A percentile compares a stretch with the other conserved stretches of the same genome.
These are phyloP conservation scores for Teunomyces gatunensis DNA, from an alignment of 805 yeast genomes.

Conservation along the genomic window DNA sequence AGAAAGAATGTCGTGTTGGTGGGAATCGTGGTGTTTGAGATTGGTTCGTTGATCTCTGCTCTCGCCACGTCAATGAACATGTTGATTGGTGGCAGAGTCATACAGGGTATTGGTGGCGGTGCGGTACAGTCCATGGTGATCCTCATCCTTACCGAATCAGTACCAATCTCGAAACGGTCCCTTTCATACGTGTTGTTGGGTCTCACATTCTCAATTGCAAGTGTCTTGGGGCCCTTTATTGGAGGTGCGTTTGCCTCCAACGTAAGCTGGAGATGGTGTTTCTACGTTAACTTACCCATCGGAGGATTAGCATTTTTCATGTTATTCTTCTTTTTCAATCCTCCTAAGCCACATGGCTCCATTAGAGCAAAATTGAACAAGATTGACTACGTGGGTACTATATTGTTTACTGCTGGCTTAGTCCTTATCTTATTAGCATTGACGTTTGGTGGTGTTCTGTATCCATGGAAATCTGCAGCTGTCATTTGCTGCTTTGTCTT, in stretches of 20 bases:
- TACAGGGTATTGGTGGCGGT: conserved; percentile 72
- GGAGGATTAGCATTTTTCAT: conserved; percentile 50
- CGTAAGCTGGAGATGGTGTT: conserved; percentile 76
- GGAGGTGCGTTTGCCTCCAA: conserved; percentile 64
- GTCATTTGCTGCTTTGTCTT: conserved; percentile 48
- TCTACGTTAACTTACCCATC: conserved; percentile 65
- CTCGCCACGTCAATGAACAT: conserved; percentile 52
- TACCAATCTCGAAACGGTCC: conserved; percentile 42
- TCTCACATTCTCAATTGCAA: conserved; percentile 46
- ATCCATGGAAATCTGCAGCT: conserved; percentile 55
- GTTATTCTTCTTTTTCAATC: conserved; percentile 42
- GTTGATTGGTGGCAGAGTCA: conserved; percentile 68
- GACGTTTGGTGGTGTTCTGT: conserved; percentile 53
- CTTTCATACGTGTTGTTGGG: conserved; percentile 38
- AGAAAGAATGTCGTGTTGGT: conserved; percentile 48
- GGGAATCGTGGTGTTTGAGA: conserved; percentile 53
- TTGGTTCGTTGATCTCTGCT: conserved; percentile 63
- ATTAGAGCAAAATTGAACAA: conserved; percentile 34
- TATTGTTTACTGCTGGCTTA: conserved; percentile 40
- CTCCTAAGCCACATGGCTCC: conserved; percentile 44
- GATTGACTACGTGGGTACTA: conserved; percentile 51
- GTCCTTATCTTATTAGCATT: conserved; percentile 48
- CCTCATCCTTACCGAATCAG: conserved; percentile 56
- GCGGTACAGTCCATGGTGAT: conserved; percentile 58
- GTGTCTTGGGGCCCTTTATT: conserved; percentile 59